These are phyloP conservation scores for Vachellia collinsii DNA, from an alignment of 306 rosid species.

Conservation along the genomic window DNA sequence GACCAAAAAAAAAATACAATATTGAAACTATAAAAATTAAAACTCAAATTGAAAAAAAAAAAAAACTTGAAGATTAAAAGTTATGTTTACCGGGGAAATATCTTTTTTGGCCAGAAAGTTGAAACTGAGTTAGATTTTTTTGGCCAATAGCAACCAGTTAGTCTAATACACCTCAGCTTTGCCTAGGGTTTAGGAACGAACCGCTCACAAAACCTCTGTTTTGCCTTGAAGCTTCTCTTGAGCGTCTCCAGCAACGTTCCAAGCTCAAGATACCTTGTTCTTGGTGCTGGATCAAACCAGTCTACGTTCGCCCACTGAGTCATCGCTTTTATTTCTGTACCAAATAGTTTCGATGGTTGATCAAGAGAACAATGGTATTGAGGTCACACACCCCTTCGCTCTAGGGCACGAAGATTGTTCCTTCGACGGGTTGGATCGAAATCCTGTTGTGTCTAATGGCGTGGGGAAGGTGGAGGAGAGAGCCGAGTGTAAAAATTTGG, in stretches of 20 bases:
- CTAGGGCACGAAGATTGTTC: not conserved
- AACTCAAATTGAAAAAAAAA: too few species aligned
- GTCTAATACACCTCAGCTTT: too few species aligned
- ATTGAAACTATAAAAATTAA: too few species aligned
- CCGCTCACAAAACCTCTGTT: not conserved
- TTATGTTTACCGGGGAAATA: too few species aligned
- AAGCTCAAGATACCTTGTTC: not conserved
- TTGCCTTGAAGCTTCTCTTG: not conserved
- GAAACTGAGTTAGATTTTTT: too few species aligned
- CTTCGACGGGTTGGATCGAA: constrained; percentile 27
- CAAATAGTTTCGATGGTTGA: constrained; percentile 39
- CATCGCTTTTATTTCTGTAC: constrained; percentile 52
- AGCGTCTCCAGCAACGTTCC: not conserved
- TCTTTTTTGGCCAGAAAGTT: too few species aligned
- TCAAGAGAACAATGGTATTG: not conserved
- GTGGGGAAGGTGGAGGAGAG: constrained; percentile 12
- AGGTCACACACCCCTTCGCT: constrained; percentile 10
- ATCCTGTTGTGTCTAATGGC: constrained; percentile 5
- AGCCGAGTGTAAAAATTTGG: constrained; percentile 33
- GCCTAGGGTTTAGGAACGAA: not conserved
- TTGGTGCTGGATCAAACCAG: not conserved
- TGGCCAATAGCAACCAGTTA: too few species aligned
- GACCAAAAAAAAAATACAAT: too few species aligned
- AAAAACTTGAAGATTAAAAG: too few species aligned
- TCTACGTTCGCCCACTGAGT: constrained; percentile 56